Evolutionary conservation across 305 asterid genomes (phyloP).

Genomic region (Fraxinus baroniana): DNA sequence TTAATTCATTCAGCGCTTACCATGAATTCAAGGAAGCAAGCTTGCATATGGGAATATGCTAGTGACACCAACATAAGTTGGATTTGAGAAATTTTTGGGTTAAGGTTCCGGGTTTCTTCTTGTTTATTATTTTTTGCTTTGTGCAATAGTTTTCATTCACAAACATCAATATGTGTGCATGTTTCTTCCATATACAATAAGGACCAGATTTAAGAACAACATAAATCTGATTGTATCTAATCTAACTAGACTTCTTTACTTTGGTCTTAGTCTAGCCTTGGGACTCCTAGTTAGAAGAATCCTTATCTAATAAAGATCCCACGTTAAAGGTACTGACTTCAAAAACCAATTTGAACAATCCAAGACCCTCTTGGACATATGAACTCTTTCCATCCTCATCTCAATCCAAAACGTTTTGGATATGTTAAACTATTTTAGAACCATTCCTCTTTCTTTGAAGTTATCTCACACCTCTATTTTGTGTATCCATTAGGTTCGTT

Average conservation of each 20-base stretch:
- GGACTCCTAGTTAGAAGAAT: background rate
- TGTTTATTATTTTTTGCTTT: background rate
- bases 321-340: background rate
- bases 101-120: background rate
- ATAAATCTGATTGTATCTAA: background rate
- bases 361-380: background rate
- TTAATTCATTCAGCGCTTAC: background rate
- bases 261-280: background rate
- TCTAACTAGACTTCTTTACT: background rate
- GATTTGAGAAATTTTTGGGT: background rate
- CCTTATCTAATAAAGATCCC: background rate
- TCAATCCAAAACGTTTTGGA: background rate
- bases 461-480: background rate
- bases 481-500: background rate
- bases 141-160: background rate
- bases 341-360: background rate
- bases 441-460: background rate
- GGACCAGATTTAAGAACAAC: background rate
- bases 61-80: background rate
- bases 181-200: background rate
- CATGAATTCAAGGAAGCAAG: background rate
- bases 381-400: background rate
- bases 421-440: background rate
- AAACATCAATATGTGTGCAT: background rate
- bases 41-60: background rate